Evolutionary conservation across 192 early-diverging fungal genomes (phyloP), one percentile per base, ranked within the genome.

Genomic region (Backusella sp.): DNA sequence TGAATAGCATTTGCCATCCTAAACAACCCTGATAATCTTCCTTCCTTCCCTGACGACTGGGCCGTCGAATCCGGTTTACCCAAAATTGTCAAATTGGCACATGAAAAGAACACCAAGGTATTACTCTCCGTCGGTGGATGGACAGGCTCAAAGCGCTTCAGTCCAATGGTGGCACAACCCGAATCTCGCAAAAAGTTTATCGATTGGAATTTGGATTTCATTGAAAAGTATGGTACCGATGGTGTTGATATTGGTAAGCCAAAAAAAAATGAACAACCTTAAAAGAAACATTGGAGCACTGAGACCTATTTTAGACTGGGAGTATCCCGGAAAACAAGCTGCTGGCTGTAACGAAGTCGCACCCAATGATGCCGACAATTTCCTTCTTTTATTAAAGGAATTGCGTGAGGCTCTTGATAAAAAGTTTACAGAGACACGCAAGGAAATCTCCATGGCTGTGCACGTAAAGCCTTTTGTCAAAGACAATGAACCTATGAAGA

Each of bases 101-200:
- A 83, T 66, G 75, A 66, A 17, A 73, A 70, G 15, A 73, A 80
- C 3, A 86, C 83, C 79, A 90, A 89, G 68, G 76, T 94, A 4
- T 73, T 90, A 21, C 70, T 94, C 8, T 84, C 88, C 9, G 83
- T 92, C n/a, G 92, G 92, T 70, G 92, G 92, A 19, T 94, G 92
- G 92, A 92, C 89, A 12, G 91, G 92, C 17, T 92, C 91, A 3
- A 87, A 91, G 75, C 83, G 83, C 11, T 84, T 92, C 72, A 90
- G 87, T 17, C 73, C 82, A 7, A 86, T 92, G 73, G 85, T 87
- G 67, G 81, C 83, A 21, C 81, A 82, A 26, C 23, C 80, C 3
- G 83, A 76, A 21, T 83, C 84, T 49, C 86, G 91, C 34, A 88
- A 85, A 12, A 76, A 79, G 12, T 84, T 92, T 46, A 88, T 91